A percentile compares a stretch with the other conserved stretches of the same genome.
These are phyloP conservation scores for Golubevia sp. DNA, from an alignment of 1,284 basidiomycete genomes.

Conservation along the genomic window DNA sequence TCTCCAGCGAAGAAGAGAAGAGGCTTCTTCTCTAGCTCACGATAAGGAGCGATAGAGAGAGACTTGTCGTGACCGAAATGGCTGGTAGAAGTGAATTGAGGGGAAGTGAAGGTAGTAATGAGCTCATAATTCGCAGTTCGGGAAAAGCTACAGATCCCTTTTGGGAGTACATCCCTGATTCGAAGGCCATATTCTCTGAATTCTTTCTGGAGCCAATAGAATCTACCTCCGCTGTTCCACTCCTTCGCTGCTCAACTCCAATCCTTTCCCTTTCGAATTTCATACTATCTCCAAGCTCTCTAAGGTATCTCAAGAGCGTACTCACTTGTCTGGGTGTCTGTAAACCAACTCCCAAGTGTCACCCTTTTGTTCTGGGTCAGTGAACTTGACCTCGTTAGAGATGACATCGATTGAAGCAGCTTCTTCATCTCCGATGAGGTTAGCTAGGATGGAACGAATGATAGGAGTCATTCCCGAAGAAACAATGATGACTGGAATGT, in stretches of 20 bases:
- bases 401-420: slow-evolving; percentile 56
- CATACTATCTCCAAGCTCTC: too few relatives aligned
- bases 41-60: slow-evolving; percentile 54
- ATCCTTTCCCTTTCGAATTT: too few relatives aligned
- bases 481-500: slow-evolving; percentile 58
- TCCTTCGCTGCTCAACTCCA: too few relatives aligned
- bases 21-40: slow-evolving; percentile 48
- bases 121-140: too few relatives aligned
- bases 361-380: slow-evolving; percentile 52
- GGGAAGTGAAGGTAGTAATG: not conserved
- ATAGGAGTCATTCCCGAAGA: slow-evolving; percentile 59
- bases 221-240: too few relatives aligned
- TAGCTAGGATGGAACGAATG: slow-evolving; percentile 55
- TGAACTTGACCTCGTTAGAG: slow-evolving; percentile 59
- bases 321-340: slow-evolving; percentile 50
- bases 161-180: too few relatives aligned
- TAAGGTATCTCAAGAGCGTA: too few relatives aligned
- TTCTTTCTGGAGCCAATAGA: too few relatives aligned
- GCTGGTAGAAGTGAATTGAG: slow-evolving; percentile 17
- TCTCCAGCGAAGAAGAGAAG: slow-evolving; percentile 60
- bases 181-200: too few relatives aligned
- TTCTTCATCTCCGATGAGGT: slow-evolving; percentile 59
- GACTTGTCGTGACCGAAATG: slow-evolving; percentile 58
- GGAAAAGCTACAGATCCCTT: too few relatives aligned
- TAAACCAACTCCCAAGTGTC: slow-evolving; percentile 56